A percentile compares a stretch with the other conserved stretches of the same genome.
phyloP scores from a whole-genome alignment of 768 basidiomycete genomes.

The Clavulina sp. region DNA sequence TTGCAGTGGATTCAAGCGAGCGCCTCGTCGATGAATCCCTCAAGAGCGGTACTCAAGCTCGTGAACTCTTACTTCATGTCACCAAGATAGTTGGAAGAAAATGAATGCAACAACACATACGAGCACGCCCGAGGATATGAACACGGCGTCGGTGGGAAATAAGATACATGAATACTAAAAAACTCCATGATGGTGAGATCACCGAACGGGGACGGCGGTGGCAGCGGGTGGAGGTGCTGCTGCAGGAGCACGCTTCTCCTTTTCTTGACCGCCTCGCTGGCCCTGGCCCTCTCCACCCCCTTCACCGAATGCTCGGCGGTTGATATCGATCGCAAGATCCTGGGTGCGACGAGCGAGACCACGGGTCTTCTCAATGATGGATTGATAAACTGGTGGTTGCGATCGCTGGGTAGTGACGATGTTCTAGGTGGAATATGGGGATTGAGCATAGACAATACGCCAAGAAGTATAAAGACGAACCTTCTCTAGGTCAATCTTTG shows the following conservation, averaged over 20 bases:
- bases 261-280: background rate
- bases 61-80: constrained; percentile 56
- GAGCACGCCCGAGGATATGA: too few relatives aligned
- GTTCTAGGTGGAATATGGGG: constrained; percentile 38
- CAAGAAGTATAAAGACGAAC: constrained; percentile 23
- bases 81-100: too few relatives aligned
- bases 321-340: constrained; percentile 67
- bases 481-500: constrained; percentile 95
- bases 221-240: too few relatives aligned
- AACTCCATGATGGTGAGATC: too few relatives aligned
- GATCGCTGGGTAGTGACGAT: constrained; percentile 91
- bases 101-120: too few relatives aligned
- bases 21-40: constrained; percentile 62
- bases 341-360: constrained; percentile 83
- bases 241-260: background rate
- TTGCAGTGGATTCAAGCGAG: constrained; percentile 77
- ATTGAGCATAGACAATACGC: background rate
- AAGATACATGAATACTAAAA: too few relatives aligned
- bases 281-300: background rate
- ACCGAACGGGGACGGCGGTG: too few relatives aligned
- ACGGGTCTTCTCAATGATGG: constrained; percentile 88
- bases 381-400: constrained; percentile 77
- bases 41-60: constrained; percentile 59
- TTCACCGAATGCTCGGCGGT: constrained; percentile 13
- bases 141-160: too few relatives aligned